phyloP scores from a whole-genome alignment of 2,329 filamentous ascomycete genomes.

The Fusarium goolgardi region DNA sequence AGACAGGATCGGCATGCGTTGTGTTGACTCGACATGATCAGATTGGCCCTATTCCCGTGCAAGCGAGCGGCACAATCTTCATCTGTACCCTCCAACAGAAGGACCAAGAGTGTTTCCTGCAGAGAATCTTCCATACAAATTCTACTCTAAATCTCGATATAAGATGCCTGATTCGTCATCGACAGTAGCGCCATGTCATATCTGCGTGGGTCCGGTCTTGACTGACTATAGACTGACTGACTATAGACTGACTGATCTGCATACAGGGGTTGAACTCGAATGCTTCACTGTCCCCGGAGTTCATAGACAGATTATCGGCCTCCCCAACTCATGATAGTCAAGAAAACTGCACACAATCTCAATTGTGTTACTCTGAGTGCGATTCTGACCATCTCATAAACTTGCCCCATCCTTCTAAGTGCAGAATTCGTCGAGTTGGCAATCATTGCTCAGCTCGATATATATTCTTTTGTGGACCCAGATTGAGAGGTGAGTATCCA shows the following conservation, averaged over 20 bases:
- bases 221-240: slow-evolving; percentile 11
- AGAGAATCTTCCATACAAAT: slow-evolving; percentile 15
- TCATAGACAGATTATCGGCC: background rate
- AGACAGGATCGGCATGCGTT: slow-evolving; percentile 1
- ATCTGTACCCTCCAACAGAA: background rate
- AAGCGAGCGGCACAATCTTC: slow-evolving; percentile 10
- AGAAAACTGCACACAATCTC: background rate
- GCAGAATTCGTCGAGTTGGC: background rate
- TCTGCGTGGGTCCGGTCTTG: slow-evolving; percentile 17
- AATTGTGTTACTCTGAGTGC: background rate
- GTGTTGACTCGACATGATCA: background rate
- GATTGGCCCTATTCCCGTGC: background rate
- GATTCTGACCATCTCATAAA: background rate
- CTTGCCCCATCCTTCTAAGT: background rate
- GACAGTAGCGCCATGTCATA: slow-evolving; percentile 1
- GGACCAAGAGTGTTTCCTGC: background rate
- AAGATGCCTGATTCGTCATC: slow-evolving; percentile 25
- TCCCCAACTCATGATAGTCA: background rate
- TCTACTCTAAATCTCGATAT: slow-evolving; percentile 19
- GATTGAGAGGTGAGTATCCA: background rate
- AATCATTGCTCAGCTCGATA: background rate
- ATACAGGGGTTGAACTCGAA: slow-evolving; percentile 22
- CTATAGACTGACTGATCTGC: slow-evolving; percentile 19
- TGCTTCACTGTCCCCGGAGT: slow-evolving; percentile 3
- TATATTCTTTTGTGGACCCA: slow-evolving; percentile 14